Evolutionary conservation across 148 eudicot genomes (phyloP).

Genomic region (Chenopodium quinoa): DNA sequence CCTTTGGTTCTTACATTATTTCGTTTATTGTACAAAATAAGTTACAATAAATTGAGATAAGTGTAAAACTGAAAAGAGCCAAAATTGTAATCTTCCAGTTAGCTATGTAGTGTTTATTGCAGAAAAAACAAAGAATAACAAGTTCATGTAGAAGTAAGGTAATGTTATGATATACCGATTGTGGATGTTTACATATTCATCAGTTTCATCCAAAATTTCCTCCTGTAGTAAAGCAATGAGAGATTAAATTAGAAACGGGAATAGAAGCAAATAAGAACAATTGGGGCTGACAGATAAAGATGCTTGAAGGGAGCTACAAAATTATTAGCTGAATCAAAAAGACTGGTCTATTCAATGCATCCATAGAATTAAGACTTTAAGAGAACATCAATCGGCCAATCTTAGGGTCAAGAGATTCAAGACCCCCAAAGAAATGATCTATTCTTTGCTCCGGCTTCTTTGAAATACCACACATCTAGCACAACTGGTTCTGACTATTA

Average conservation of each 20-base stretch:
- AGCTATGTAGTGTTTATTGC: neutral
- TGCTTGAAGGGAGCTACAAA: too few relatives aligned
- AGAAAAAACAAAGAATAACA: neutral
- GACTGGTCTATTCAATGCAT: neutral
- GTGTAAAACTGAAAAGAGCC: neutral
- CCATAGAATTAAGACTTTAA: too few relatives aligned
- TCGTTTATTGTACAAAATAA: too few relatives aligned
- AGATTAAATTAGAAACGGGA: conserved; percentile 13
- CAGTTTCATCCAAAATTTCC: conserved; percentile 97
- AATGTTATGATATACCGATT: conserved; percentile 54
- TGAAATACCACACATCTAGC: neutral
- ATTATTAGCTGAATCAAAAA: neutral
- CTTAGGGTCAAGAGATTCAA: neutral
- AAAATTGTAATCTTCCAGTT: neutral
- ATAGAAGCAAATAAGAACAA: neutral
- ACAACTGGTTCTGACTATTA: neutral
- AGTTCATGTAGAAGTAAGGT: neutral
- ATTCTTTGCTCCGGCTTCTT: neutral
- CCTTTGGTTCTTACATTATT: too few relatives aligned
- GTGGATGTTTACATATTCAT: conserved; percentile 95
- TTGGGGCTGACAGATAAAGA: too few relatives aligned
- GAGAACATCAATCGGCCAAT: neutral
- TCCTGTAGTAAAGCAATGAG: conserved; percentile 47
- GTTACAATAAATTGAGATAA: neutral
- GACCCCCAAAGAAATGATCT: neutral